Evolutionary conservation across 345 rosid genomes (phyloP), one percentile per base, ranked within the genome.

Genomic region (Gossypium rotundifolium): DNA sequence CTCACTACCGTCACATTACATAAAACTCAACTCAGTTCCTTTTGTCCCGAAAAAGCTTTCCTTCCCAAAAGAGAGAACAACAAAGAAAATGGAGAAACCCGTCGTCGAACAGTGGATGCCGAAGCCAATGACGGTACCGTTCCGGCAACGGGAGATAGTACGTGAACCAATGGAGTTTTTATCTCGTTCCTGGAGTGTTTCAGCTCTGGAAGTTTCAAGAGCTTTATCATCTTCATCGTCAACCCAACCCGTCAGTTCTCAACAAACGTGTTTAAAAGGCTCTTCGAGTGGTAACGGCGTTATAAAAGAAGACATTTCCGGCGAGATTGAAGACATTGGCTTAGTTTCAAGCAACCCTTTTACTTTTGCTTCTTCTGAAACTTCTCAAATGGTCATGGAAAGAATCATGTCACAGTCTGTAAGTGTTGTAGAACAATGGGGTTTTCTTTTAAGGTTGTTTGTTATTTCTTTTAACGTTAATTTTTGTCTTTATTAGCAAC

Each of bases 361-460:
- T 84, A 88, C 98, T 7, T 96, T 96, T 33, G 99, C 97, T 12
- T 91, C 92, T 57, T 91, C 91, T 0, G 99, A 96, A 78, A 96
- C 99, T 38, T 96, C 96, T 25, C 99, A 90, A 86, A 91, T 96
- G 96, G 90, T 96, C 74, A 86, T 96, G 96, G 99, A 96, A 18
- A 89, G 99, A 44, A 96, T 96, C 85, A 82, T 96, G 93, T 91
- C 97, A 58, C 99, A 96, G 84, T 91, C 98, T 86, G 99, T 96
- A 77, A 90, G 97, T 79, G 14, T 57, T 20, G 29, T 11, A 40
- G 14, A 38, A 29, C 29, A 22, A 25, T 54, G 29, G 42, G 20
- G 9, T 49, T 20, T 20, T 7, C 4, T 65, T 44, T 11, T 44
- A 11, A 65, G 17, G 70, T 11, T 65, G 40, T 18, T 65, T 22